Base-by-base conservation (phyloP, 805 yeast genomes). In the Hanseniaspora pseudoguilliermondii region DNA sequence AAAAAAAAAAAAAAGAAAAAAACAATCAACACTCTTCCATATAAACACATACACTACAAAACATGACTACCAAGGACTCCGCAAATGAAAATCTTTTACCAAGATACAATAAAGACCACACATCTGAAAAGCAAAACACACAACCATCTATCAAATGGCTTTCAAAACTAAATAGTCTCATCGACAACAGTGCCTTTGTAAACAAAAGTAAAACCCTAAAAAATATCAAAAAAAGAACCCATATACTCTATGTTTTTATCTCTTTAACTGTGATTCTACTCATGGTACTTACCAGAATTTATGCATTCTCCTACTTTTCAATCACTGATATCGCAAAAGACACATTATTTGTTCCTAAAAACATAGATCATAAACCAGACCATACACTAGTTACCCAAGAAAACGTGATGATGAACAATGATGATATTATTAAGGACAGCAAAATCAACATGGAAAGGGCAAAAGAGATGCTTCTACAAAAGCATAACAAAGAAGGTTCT, bases 401-500 rank as follows among this genome's bases (percentile, higher is more conserved):
- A 13, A 39, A 15, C 16, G 56, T 43, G 3, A 29, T 46, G 23
- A 23, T 25, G 16, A 27, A 8, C 18, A 23, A 38, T 15, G 56
- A 53, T n/a, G 54, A 50, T 16, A 43, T 18, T 2, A 53, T 53
- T 11, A 53, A 39, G 27, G 50, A 46, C 25, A 53, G 56, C 11
- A 53, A 46, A 21, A 8, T 53, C 34, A 53, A 53, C 15, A 53
- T 53, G 56, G 56, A 53, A 32, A 44, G 39, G n/a, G 50, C 44
- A 3, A 44, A 46, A 15, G 41, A 46, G 8, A 13, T 46, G 21
- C 34, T 53, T 1, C 15, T 36, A n/a, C 44, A 23, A 23, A 15
- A 15, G 21, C n/a, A 23, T 41, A 23, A 16, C 29, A 41, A 41
- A 23, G 55, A 36, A 1, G 11, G 21, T 2, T 15, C 29, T 15